Evolutionary conservation across 495 filamentous ascomycete species (phyloP).

Genomic region (Hypomontagnella monticulosa): DNA sequence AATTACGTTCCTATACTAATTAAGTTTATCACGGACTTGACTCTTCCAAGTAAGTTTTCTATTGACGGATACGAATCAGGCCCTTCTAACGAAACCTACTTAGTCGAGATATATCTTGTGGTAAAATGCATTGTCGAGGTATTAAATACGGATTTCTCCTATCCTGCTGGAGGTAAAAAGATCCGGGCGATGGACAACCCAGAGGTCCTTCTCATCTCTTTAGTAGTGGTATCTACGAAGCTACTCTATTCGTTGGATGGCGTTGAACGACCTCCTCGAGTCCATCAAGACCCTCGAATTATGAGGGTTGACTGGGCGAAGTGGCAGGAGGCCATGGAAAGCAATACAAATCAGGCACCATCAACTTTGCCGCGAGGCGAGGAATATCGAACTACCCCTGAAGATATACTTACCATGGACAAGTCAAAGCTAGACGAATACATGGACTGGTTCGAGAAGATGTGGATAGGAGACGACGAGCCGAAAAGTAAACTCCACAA

Average conservation of each 20-base stretch:
- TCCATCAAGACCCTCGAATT: slow-evolving; percentile 66
- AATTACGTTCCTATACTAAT: slow-evolving; percentile 74
- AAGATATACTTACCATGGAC: slow-evolving; percentile 75
- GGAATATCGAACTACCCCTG: slow-evolving; percentile 64
- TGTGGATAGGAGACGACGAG: slow-evolving; percentile 66
- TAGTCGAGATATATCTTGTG: slow-evolving; percentile 74
- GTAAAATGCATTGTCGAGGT: slow-evolving; percentile 67
- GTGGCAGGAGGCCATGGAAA: slow-evolving; percentile 69
- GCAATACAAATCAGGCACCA: slow-evolving; percentile 29
- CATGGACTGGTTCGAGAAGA: slow-evolving; percentile 88
- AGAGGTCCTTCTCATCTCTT: slow-evolving; percentile 73
- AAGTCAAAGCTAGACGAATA: slow-evolving; percentile 78
- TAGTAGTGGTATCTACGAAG: slow-evolving; percentile 83
- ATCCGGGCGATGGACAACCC: slow-evolving; percentile 63
- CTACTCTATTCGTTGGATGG: slow-evolving; percentile 79
- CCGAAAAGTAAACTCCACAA: slow-evolving; percentile 49
- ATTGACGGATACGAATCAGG: background rate
- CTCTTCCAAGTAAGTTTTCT: slow-evolving; percentile 74
- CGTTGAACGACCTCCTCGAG: slow-evolving; percentile 63
- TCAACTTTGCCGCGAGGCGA: slow-evolving; percentile 31
- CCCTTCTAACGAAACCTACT: slow-evolving; percentile 25
- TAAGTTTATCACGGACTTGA: slow-evolving; percentile 75
- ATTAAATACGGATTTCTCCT: slow-evolving; percentile 66
- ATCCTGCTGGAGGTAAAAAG: slow-evolving; percentile 51
- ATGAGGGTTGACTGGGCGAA: slow-evolving; percentile 73